phyloP scores from a whole-genome alignment of 345 rosid genomes.

The Balakata baccata region DNA sequence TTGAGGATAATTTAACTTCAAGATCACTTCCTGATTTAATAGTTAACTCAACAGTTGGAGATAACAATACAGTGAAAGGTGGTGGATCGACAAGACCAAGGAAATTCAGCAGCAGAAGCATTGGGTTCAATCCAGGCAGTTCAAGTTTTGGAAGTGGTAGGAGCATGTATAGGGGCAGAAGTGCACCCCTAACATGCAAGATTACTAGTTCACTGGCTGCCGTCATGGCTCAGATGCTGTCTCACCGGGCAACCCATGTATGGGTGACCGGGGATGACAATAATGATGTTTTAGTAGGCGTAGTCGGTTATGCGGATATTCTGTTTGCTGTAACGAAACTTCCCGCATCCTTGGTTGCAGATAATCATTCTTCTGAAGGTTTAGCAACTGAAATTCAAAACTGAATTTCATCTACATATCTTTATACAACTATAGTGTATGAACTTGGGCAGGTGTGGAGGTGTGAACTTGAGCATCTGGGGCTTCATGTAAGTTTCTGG shows the following conservation, averaged over 20 bases:
- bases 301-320: conserved; percentile 82
- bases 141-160: conserved; percentile 54
- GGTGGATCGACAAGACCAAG: conserved; percentile 47
- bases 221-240: conserved; percentile 97
- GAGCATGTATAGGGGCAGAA: conserved; percentile 93
- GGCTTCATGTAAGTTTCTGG: background rate
- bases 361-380: conserved; percentile 38
- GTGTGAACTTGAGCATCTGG: background rate
- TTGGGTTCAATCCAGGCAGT: conserved; percentile 71
- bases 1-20: conserved; percentile 67
- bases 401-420: conserved; percentile 23
- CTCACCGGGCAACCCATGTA: conserved; percentile 89
- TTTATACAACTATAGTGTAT: background rate
- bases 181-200: conserved; percentile 89
- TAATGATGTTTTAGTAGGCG: conserved; percentile 80
- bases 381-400: conserved; percentile 46
- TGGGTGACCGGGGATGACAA: conserved; percentile 85
- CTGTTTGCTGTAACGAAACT: conserved; percentile 75
- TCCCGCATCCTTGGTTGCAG: conserved; percentile 40
- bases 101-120: conserved; percentile 87
- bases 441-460: background rate
- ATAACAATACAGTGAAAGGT: conserved; percentile 30
- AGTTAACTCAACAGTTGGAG: conserved; percentile 39
- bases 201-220: conserved; percentile 82
- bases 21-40: conserved; percentile 57